Base-by-base conservation (phyloP, 164 flowering plant genomes). In the Nymphaea colorata region DNA sequence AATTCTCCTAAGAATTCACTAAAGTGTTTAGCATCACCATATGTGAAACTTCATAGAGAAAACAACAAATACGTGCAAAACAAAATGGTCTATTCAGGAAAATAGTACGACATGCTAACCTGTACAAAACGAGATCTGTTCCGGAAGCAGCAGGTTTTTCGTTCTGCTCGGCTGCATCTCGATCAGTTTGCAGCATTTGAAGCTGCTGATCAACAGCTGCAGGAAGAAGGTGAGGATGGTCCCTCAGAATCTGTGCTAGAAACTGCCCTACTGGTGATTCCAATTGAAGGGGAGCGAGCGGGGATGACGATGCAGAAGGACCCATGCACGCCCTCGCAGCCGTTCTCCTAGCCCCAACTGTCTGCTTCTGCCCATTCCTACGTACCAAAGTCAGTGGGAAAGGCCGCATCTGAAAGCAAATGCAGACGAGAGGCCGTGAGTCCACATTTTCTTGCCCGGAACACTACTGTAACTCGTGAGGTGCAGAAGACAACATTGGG, bases 131-230 rank as follows among this genome's bases (percentile, higher is more conserved):
- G 65, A 76, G 80, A 77, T 90, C 88, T 72, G 80, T 81, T 64
- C 85, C 71, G 65, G 84, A 66, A 45, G 78, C 43, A 65, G 85
- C 64, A 68, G 77, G 47, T 73, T 83, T 83, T 76, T 82, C 76
- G 60, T 45, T 76, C 68, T 81, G 78, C 64, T 79, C 70, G 67
- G 84, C 92, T 36, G 80, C 75, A 76, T 86, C 90, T 66, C 81
- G 87, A 55, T 86, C 91, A 60, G 69, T 76, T 67, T 82, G 87
- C 70, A 93, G 88, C 69, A 75, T 82, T 83, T 87, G 93, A 60
- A 93, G 91, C 79, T 93, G 96, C 78, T 93, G 97, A 70, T 93
- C 98, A 73, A 89, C 77, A 51, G 97, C 84, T 44, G 96, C 84
- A 43, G 87, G 87, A 42, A 85, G 88, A 44, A 93, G 82, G 81